Conservation (phyloP, 2,329 filamentous ascomycete species). For the Trichoderma polysporum region DNA sequence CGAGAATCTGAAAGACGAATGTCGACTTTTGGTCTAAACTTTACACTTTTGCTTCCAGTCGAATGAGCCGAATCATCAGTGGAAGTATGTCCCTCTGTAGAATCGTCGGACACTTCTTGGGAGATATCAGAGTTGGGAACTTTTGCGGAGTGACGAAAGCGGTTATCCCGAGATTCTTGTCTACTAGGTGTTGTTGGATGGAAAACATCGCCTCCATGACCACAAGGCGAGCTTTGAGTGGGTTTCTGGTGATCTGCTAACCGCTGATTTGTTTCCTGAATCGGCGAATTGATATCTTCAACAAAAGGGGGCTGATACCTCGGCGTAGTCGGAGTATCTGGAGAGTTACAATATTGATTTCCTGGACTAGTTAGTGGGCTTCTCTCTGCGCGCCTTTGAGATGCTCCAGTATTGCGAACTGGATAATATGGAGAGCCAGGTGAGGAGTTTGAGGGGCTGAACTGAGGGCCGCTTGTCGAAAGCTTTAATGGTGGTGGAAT, state of each 20-base stretch:
- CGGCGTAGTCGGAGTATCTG: background rate
- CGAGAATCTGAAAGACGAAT: conserved; percentile 23
- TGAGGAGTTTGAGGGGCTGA: conserved; percentile 9
- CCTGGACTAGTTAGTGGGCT: conserved; percentile 19
- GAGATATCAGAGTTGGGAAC: background rate
- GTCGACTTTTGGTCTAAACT: conserved; percentile 28
- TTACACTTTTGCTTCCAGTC: conserved; percentile 29
- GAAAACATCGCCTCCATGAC: background rate
- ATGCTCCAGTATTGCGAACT: conserved; percentile 29
- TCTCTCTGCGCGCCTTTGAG: conserved; percentile 32
- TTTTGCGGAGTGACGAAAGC: background rate
- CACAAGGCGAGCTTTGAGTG: background rate
- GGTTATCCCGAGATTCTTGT: background rate
- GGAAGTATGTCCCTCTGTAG: conserved; percentile 17
- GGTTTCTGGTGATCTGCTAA: background rate
- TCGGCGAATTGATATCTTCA: conserved; percentile 27
- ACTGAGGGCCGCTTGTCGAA: background rate
- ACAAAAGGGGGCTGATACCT: conserved; percentile 32
- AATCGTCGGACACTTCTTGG: conserved; percentile 3
- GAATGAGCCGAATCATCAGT: conserved; percentile 20
- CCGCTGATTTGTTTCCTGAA: background rate
- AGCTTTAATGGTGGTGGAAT: background rate
- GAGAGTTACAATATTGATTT: background rate
- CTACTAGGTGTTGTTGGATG: background rate
- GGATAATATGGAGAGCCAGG: conserved; percentile 26